Evolutionary conservation across 805 yeast species (phyloP), one percentile per base, ranked within the genome.

Genomic region (Torulaspora gathmanii): DNA sequence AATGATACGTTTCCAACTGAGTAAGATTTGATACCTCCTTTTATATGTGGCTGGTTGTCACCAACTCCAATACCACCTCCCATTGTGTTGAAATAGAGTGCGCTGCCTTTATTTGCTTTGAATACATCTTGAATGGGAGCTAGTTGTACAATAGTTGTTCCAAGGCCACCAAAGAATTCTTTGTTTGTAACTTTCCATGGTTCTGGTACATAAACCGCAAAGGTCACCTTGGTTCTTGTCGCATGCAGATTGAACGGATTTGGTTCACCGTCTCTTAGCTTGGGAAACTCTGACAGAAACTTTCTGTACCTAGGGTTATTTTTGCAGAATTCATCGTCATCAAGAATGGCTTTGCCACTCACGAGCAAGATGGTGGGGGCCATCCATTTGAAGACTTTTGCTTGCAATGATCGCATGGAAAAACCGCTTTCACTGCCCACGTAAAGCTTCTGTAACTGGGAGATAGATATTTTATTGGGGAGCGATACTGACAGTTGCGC

Each of bases 61-160:
- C 98, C 98, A 58, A 87, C 76, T 0, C 96, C 96, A 10, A 90
- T 64, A 0, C 96, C 97, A 42, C 86, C 81, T 1, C 93, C 90
- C 6, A 71, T 56, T 7, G 79, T 85, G 56, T 77, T 82, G 65
- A 87, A 87, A 61, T 86, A 88, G 1, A 79, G 74, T 42, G 66
- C 70, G 43, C 69, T 62, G 44, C 31, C 63, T 45, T 60, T 61
- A 17, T 63, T 54, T 10, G 69, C 66, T 40, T 56, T 70, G 61
- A 70, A 87, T 4, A 75, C 61, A 46, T 79, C 82, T 46, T 82
- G 83, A 8, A 73, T 64, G 0, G 96, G 96, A 22, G 77, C 69
- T 4, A 91, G 56, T 52, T 83, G 86, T 33, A 85, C 72, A 8
- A 91, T 74, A n/a, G 71, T 60, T 1, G 83, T 72, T 1, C 72